Evolutionary conservation across 352 stramenopile genomes (phyloP), one percentile per base, ranked within the genome.

Genomic region (Globisporangium middletonii): DNA sequence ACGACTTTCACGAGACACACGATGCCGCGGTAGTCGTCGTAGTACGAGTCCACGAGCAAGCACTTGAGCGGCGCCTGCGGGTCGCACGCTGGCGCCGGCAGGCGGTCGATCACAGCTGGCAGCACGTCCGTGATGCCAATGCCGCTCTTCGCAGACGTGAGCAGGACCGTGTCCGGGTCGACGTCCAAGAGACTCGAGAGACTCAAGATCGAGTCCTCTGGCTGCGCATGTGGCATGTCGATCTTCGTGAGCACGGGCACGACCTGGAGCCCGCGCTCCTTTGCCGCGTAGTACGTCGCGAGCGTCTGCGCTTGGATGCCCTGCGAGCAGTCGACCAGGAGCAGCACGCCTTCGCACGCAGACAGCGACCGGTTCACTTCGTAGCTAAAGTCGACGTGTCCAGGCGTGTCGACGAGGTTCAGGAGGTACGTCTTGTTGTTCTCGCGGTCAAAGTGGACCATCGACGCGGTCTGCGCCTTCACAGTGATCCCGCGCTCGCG

Each of bases 261-360:
- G 41, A 99, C 83, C 50, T 97, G 89, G 13, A 99, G 78, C 57
- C 98, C 79, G 63, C 97, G 95, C 63, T 99, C 96, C 33, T 99
- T 92, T 4, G 97, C 87, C 65, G 88, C 66, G 66, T 99, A 94
- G 64, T 98, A 97, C 6, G 97, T 99, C 19, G 90, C 94, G 41
- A 99, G 77, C 33, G 97, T 99, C 70, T 99, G 97, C 2, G 97
- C 97, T 73, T 99, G 96, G 53, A 99, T 96, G 23, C 97, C 97
- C 65, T 99, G 97, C 11, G 95, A 96, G 38, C 92, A 90, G 73
- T 99, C 97, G 43, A 99, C 95, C 5, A 99, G 73, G 33, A 99
- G 69, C n/a, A 99, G 69, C 38, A 98, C 97, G 30, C 97, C 97
- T 73, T 99, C 89, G 63, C 97, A 99, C 50, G 96, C 94, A 0